Evolutionary conservation across 148 eudicot genomes (phyloP), one percentile per base, ranked within the genome.

Genomic region (Talinum fruticosum): DNA sequence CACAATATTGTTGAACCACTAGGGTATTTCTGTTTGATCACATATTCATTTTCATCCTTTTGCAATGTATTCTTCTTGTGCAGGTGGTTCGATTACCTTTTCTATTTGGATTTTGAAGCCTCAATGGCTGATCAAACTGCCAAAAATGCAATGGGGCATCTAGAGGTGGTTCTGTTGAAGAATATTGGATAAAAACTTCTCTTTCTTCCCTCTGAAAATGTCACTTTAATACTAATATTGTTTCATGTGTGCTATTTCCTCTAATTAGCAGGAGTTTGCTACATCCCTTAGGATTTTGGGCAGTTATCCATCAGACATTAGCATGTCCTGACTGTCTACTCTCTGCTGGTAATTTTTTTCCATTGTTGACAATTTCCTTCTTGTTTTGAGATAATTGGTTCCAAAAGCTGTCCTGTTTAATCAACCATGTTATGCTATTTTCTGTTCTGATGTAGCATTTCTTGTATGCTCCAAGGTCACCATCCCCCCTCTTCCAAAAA

Each of bases 51-150:
- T 44, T 3, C 16, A 8, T 74, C 36, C 1, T 30, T 72, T 34
- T 32, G 34, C 6, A 23, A 19, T 23, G 6, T n/a, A 4, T 21
- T 7, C 2, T 3, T 49, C 32, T 57, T n/a, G 6, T 74, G 4
- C 80, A 90, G 93, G 83, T 69, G 80, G 69, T 88, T 88, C 73
- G 86, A 88, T 66, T 87, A 88, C 37, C 82, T 90, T 57, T 90
- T 90, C 85, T 87, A 90, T 78, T 78, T 87, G 78, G 94, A 90
- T 74, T 85, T 90, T 78, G 91, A 90, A 79, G 89, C 91, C 51
- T 90, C 94, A 75, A 87, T 83, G 90, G 91, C 88, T 33, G 90
- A 87, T 53, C 71, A 65, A 66, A 84, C 61, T 54, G 84, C 88
- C 37, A 87, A 85, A 77, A 80, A 88, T 81, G 94, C 94, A 51